Evolutionary conservation across 2,329 filamentous ascomycete species (phyloP).

Genomic region (Stylonectria norvegica): DNA sequence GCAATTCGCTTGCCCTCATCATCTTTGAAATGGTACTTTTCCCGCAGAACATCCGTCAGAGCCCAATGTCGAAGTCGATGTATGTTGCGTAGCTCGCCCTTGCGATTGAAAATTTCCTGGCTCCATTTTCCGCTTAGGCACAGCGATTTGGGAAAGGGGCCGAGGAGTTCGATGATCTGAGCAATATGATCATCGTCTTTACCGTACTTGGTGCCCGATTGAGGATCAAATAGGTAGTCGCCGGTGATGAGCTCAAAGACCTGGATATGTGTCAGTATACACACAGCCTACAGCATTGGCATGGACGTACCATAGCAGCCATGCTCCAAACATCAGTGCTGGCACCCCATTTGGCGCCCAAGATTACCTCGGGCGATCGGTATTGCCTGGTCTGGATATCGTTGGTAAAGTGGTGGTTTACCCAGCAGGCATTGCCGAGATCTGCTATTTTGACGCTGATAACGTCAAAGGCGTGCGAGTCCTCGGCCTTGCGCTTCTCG

Average conservation of each 20-base stretch:
- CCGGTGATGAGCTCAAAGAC: conserved; percentile 97
- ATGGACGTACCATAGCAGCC: conserved; percentile 85
- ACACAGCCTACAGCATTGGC: neutral
- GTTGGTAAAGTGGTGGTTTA: conserved; percentile 97
- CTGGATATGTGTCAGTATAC: conserved; percentile 42
- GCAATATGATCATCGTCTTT: conserved; percentile 99
- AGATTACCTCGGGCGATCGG: conserved; percentile 91
- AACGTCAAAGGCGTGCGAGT: conserved; percentile 60
- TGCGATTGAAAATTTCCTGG: conserved; percentile 97
- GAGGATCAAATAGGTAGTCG: conserved; percentile 96
- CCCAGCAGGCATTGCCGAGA: conserved; percentile 97
- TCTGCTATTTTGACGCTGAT: conserved; percentile 99
- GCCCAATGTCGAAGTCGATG: conserved; percentile 96
- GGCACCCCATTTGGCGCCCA: conserved; percentile 97
- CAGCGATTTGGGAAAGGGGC: conserved; percentile 86
- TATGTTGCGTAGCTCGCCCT: conserved; percentile 95
- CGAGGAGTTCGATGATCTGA: conserved; percentile 95
- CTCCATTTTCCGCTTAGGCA: conserved; percentile 95
- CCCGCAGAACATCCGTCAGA: conserved; percentile 82
- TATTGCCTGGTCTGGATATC: conserved; percentile 99
- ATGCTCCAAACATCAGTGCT: conserved; percentile 99
- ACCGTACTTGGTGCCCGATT: conserved; percentile 97
- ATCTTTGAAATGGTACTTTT: conserved; percentile 93
- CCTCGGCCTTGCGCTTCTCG: conserved; percentile 62
- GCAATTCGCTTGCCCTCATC: conserved; percentile 74